Evolutionary conservation across 768 basidiomycete genomes (phyloP), one percentile per base, ranked within the genome.

Genomic region (Neoboletus magnificus): DNA sequence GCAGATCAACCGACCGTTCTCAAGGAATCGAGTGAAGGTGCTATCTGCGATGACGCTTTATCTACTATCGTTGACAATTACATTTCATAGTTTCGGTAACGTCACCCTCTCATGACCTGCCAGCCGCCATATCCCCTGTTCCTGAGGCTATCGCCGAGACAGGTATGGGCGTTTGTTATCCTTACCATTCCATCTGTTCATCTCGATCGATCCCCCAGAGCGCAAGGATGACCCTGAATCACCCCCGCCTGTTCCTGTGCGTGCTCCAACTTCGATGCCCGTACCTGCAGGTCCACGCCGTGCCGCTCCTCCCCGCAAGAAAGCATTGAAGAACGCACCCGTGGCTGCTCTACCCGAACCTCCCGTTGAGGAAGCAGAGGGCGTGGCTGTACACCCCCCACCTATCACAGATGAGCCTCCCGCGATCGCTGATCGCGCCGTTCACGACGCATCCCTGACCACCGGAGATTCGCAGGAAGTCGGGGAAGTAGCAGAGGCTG

Each of bases 241-340:
- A 15, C 60, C 71, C 3, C 53, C 65, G 3, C 65, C 68, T 20
- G 69, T 71, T 33, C 62, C 73, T 5, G 53, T 75, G 12, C 78
- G 76, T 35, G 73, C 70, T 23, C 81, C 82, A 18, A 57, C 74
- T 6, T 76, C 82, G 0, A 91, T 93, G 85, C 89, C 90, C 22
- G 76, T 89, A 5, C 89, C 90, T 15, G 79, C 82, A 15, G 85
- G 76, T 18, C 90, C 91, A 41, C 83, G 87, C 42, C 81, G 91
- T 5, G 79, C 88, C 25, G 90, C 79, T 4, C 89, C 88, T 46
- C 91, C 91, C 10, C 77, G 90, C 40, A 84, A 79, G 71, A 87
- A 88, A 64, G 65, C 77, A 6, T 74, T 74, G 45, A 86, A 82
- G 67, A 78, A 82, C 1, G 73, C 76, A n/a, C 71, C 78, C 12